phyloP scores from a whole-genome alignment of 306 rosid genomes.

The Vicia faba region DNA sequence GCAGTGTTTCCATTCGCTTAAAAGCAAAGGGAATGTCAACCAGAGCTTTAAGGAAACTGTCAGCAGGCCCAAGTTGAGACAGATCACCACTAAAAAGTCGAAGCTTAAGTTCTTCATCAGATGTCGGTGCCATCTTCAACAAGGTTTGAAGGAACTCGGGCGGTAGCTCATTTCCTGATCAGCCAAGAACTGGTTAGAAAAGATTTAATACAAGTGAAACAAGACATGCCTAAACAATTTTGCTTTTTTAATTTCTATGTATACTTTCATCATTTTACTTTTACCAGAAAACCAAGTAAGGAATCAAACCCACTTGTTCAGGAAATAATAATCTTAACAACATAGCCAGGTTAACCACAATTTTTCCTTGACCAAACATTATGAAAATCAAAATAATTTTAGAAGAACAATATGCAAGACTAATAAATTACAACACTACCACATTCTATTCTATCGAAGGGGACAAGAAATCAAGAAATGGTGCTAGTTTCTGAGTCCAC shows the following conservation, averaged over 20 bases:
- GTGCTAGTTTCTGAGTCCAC: no score
- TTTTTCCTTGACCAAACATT: no score
- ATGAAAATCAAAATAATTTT: no score
- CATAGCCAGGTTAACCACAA: no score
- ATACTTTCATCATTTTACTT: slow-evolving; percentile 10
- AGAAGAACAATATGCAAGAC: no score
- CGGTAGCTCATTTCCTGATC: slow-evolving; percentile 89
- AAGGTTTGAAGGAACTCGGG: slow-evolving; percentile 73
- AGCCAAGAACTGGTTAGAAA: slow-evolving; percentile 39
- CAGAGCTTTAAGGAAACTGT: slow-evolving; percentile 74
- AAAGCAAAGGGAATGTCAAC: slow-evolving; percentile 83
- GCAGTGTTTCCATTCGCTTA: slow-evolving; percentile 81
- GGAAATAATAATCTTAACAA: no score
- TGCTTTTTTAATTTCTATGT: slow-evolving; percentile 2
- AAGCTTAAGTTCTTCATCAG: slow-evolving; percentile 94
- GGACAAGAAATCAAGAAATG: no score
- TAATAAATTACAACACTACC: no score
- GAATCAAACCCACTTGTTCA: neutral
- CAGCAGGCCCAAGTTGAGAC: slow-evolving; percentile 90
- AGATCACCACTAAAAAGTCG: slow-evolving; percentile 69
- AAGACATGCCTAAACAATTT: slow-evolving; percentile 21
- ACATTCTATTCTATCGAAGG: no score
- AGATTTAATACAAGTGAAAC: slow-evolving; percentile 31
- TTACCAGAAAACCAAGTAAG: slow-evolving; percentile 14
- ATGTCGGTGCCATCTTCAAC: slow-evolving; percentile 93